A percentile compares a stretch with the other conserved stretches of the same genome.
Conservation (phyloP, 768 basidiomycete genomes). For the Leccinum imitatum region DNA sequence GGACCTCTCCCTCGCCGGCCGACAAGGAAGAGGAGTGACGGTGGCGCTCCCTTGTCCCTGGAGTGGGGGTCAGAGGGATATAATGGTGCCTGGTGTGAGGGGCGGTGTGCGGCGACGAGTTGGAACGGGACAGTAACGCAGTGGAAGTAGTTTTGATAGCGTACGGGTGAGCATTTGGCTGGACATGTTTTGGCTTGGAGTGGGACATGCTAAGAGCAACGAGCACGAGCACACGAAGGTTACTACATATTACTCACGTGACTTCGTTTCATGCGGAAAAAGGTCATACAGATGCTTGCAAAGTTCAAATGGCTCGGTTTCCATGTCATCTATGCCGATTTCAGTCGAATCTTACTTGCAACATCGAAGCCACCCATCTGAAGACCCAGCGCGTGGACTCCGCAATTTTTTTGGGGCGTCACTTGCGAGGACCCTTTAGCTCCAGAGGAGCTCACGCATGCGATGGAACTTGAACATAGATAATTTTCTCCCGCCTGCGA, state of each 20-base stretch:
- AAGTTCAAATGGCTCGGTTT: slow-evolving; percentile 97
- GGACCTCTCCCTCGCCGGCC: slow-evolving; percentile 32
- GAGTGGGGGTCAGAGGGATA: slow-evolving; percentile 34
- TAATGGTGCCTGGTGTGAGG: slow-evolving; percentile 43
- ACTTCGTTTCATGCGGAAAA: slow-evolving; percentile 68
- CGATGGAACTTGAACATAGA: slow-evolving; percentile 95
- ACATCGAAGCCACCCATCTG: slow-evolving; percentile 95
- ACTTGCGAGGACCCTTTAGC: slow-evolving; percentile 79
- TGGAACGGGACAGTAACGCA: slow-evolving; percentile 66
- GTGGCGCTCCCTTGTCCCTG: slow-evolving; percentile 31
- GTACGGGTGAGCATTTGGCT: slow-evolving; percentile 75
- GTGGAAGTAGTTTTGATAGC: slow-evolving; percentile 80
- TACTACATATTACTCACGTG: too few relatives aligned
- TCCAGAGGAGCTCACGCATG: slow-evolving; percentile 70
- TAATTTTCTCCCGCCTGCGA: slow-evolving; percentile 77
- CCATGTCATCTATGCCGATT: slow-evolving; percentile 86
- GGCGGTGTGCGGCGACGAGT: slow-evolving; percentile 44
- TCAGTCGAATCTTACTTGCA: slow-evolving; percentile 83
- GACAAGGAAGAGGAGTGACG: slow-evolving; percentile 37
- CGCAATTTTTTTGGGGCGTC: slow-evolving; percentile 88
- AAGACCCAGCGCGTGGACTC: slow-evolving; percentile 90
- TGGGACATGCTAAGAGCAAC: not conserved
- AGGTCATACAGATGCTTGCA: slow-evolving; percentile 93
- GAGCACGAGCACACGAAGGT: too few relatives aligned
- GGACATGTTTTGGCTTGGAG: slow-evolving; percentile 7